These are phyloP conservation scores for Dictyostelium citrinum DNA, from an alignment of 78 protist genomes.

Conservation along the genomic window DNA sequence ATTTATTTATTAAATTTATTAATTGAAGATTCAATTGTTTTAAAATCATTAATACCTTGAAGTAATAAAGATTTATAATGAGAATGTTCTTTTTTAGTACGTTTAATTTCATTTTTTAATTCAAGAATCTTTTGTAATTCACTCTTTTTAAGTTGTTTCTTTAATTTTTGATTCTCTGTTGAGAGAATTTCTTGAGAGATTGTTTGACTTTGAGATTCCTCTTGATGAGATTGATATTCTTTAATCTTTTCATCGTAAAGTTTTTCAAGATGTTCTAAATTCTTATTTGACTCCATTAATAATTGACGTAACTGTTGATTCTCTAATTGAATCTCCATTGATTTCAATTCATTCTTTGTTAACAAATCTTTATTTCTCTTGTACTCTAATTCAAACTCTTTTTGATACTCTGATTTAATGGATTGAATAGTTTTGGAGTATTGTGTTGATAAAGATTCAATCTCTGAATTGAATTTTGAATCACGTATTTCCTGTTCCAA, in stretches of 20 bases:
- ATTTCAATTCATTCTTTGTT: neutral
- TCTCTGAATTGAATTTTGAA: neutral
- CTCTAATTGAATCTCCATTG: neutral
- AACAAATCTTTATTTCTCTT: neutral
- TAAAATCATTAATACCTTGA: constrained; percentile 57
- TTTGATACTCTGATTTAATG: constrained; percentile 5
- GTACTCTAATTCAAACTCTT: constrained; percentile 29
- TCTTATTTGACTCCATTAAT: neutral
- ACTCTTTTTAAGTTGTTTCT: constrained; percentile 10
- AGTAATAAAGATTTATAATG: constrained; percentile 33
- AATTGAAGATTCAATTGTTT: constrained; percentile 32
- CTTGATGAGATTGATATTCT: neutral
- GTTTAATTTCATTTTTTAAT: constrained; percentile 42
- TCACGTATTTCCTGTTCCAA: neutral
- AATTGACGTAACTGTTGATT: constrained; percentile 4
- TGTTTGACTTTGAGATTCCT: constrained; percentile 17
- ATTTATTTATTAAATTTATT: neutral
- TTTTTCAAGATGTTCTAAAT: constrained; percentile 1
- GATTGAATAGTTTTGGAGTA: constrained; percentile 7
- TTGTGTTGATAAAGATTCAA: neutral
- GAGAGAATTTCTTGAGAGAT: constrained; percentile 46
- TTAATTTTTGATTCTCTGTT: constrained; percentile 15
- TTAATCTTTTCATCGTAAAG: constrained; percentile 8
- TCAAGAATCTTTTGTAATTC: constrained; percentile 31
- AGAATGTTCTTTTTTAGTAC: constrained; percentile 44